Percentiles rank a stretch among this genome's conserved stretches.
Evolutionary conservation across 192 early-diverging fungal species (phyloP).

Genomic region (Coemansia sp.): DNA sequence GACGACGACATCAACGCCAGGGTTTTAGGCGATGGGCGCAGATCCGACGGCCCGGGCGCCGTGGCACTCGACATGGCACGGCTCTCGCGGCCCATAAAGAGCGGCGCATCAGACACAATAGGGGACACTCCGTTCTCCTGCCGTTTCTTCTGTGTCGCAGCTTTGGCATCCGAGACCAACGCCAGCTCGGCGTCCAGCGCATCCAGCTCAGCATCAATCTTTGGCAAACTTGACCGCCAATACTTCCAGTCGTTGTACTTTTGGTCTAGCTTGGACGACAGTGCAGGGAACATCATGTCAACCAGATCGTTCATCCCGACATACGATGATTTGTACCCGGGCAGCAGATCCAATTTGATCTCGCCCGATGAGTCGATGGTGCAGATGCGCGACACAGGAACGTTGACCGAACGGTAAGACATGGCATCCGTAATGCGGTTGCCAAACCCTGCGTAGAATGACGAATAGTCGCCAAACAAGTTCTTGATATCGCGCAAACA

Average conservation of each 20-base stretch:
- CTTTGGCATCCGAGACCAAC: background rate
- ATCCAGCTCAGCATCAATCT: conserved; percentile 43
- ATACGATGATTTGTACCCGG: conserved; percentile 84
- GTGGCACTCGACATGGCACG: conserved; percentile 10
- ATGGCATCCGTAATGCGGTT: conserved; percentile 97
- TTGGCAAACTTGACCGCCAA: conserved; percentile 60
- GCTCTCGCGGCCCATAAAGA: background rate
- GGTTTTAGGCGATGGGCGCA: conserved; percentile 1
- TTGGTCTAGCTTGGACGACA: conserved; percentile 59
- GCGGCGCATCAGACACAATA: background rate
- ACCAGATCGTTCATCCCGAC: conserved; percentile 89
- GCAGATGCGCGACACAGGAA: conserved; percentile 92
- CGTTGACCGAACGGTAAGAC: conserved; percentile 90
- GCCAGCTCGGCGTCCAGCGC: conserved; percentile 22
- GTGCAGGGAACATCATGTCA: conserved; percentile 90
- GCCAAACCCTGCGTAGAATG: conserved; percentile 97
- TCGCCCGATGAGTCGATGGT: conserved; percentile 92
- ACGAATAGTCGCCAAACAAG: conserved; percentile 77
- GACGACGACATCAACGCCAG: background rate
- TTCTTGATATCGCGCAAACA: conserved; percentile 88
- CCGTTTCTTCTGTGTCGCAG: background rate
- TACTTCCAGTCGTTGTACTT: conserved; percentile 85
- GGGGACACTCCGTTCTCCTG: background rate
- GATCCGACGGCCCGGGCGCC: background rate
- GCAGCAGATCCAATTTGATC: conserved; percentile 85